Evolutionary conservation across 2,329 filamentous ascomycete genomes (phyloP).

Genomic region (Arthroderma sp.): DNA sequence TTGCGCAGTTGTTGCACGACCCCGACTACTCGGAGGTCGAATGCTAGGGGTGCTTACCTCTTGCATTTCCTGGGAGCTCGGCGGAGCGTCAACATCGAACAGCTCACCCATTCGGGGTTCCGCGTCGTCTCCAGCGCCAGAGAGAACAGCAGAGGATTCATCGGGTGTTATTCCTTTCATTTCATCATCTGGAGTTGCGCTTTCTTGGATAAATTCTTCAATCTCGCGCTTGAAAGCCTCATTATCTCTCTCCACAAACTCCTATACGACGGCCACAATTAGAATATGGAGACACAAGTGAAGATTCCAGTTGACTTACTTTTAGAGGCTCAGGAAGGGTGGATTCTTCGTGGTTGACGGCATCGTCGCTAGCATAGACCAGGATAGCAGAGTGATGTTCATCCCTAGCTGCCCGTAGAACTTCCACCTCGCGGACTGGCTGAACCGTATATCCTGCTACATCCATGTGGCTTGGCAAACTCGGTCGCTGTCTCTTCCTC

Average conservation of each 20-base stretch:
- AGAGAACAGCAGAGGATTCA: too few species aligned
- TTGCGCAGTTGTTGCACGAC: not conserved
- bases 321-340: constrained; percentile 24
- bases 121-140: too few species aligned
- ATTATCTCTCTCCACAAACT: constrained; percentile 40
- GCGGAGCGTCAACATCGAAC: too few species aligned
- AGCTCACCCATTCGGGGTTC: too few species aligned
- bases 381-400: constrained; percentile 42
- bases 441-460: constrained; percentile 27
- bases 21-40: not conserved
- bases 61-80: not conserved
- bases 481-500: constrained; percentile 8
- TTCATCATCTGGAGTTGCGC: not conserved
- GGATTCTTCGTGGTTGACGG: constrained; percentile 22
- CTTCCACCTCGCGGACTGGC: constrained; percentile 39
- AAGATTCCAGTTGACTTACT: constrained; percentile 16
- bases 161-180: too few species aligned
- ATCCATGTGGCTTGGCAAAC: constrained; percentile 19
- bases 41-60: not conserved
- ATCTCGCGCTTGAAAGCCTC: constrained; percentile 26
- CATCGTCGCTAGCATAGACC: constrained; percentile 45
- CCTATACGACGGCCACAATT: constrained; percentile 15
- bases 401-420: constrained; percentile 39
- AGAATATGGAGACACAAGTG: not conserved
- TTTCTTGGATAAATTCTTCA: constrained; percentile 11